Evolutionary conservation across 495 filamentous ascomycete species (phyloP).

Genomic region (Penicillium malachiteum): DNA sequence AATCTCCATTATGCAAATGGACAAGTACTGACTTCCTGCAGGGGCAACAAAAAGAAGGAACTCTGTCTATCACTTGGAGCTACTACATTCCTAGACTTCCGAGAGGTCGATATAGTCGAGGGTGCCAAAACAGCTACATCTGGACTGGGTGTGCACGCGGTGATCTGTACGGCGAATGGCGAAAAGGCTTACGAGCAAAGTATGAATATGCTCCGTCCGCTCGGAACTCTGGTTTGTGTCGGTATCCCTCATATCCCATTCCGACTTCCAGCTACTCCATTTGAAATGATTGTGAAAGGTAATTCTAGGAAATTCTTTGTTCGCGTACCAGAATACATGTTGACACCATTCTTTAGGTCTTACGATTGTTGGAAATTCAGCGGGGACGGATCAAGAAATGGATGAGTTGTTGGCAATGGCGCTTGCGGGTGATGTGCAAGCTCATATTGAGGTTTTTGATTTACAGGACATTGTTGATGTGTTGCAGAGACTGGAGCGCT

Average conservation of each 20-base stretch:
- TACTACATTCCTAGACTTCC: constrained; percentile 40
- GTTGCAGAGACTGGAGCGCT: constrained; percentile 38
- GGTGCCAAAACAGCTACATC: constrained; percentile 35
- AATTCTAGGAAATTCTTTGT: not conserved
- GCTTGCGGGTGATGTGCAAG: constrained; percentile 36
- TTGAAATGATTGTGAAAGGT: constrained; percentile 47
- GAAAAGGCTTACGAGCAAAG: constrained; percentile 42
- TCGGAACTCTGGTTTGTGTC: constrained; percentile 45
- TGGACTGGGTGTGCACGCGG: constrained; percentile 42
- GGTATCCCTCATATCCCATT: constrained; percentile 43
- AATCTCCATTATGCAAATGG: not conserved
- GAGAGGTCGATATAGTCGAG: constrained; percentile 35
- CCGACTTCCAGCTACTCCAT: constrained; percentile 37
- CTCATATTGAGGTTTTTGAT: constrained; percentile 40
- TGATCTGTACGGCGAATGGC: constrained; percentile 44
- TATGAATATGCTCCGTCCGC: constrained; percentile 37
- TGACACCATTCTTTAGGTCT: constrained; percentile 22
- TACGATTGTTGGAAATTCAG: constrained; percentile 43
- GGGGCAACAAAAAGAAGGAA: constrained; percentile 41
- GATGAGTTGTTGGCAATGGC: constrained; percentile 42
- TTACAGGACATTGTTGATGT: constrained; percentile 42
- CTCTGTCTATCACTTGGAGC: constrained; percentile 42
- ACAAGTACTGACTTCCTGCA: constrained; percentile 5
- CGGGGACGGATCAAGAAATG: constrained; percentile 41
- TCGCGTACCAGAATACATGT: not conserved